These are phyloP conservation scores for Pseudoturritis turrita DNA, from an alignment of 345 rosid species.

Conservation along the genomic window DNA sequence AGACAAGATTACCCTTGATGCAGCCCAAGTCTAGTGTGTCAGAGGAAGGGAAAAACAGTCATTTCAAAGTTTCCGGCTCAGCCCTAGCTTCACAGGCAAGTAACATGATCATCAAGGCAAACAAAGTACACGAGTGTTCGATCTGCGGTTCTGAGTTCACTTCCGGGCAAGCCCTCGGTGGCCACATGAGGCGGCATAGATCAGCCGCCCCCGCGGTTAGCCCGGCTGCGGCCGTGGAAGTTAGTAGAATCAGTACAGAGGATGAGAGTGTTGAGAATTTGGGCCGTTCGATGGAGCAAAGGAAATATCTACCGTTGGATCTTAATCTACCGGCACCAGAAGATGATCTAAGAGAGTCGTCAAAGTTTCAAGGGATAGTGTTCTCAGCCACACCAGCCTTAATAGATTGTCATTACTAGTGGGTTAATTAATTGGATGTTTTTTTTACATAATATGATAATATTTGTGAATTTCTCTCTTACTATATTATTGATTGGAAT, in stretches of 20 bases:
- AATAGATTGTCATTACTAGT: slow-evolving; percentile 85
- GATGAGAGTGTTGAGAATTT: slow-evolving; percentile 4
- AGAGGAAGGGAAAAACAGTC: slow-evolving; percentile 26
- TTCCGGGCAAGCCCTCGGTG: slow-evolving; percentile 97
- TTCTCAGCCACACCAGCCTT: slow-evolving; percentile 61
- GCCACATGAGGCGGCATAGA: slow-evolving; percentile 98
- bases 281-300: slow-evolving; percentile 33
- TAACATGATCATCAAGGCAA: slow-evolving; percentile 28
- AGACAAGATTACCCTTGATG: slow-evolving; percentile 17
- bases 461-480: slow-evolving; percentile 43
- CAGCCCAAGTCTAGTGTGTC: background rate
- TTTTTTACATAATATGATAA: slow-evolving; percentile 5
- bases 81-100: slow-evolving; percentile 39
- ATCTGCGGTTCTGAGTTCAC: slow-evolving; percentile 85
- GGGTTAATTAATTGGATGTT: background rate
- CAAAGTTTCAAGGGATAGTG: slow-evolving; percentile 52
- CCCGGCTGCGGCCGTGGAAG: slow-evolving; percentile 4
- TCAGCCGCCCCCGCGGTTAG: slow-evolving; percentile 21
- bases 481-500: slow-evolving; percentile 6
- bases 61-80: slow-evolving; percentile 17
- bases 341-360: slow-evolving; percentile 53
- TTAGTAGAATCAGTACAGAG: slow-evolving; percentile 23
- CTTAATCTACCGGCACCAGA: slow-evolving; percentile 96
- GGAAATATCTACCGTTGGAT: slow-evolving; percentile 60
- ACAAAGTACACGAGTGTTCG: slow-evolving; percentile 86